Percentiles rank a stretch among this genome's conserved stretches.
phyloP scores from a whole-genome alignment of 1,139 yeast species.

The Saccharomyces hybrid region DNA sequence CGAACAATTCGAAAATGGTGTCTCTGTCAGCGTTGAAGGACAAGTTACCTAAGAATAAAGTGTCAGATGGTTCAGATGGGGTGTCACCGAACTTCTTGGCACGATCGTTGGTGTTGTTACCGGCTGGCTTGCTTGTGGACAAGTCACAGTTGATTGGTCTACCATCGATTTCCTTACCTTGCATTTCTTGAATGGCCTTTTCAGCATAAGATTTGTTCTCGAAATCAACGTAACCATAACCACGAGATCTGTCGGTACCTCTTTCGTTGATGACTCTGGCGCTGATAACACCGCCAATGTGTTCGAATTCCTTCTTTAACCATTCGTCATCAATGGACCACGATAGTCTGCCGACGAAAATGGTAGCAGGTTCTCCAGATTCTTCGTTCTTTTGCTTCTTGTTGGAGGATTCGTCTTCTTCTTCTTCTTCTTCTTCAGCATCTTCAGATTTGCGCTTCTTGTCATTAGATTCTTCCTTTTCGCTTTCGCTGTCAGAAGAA shows the following conservation, averaged over 20 bases:
- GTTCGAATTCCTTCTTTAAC: too few species aligned
- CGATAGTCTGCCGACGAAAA: too few species aligned
- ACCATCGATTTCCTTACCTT: slow-evolving; percentile 94
- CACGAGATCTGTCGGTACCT: slow-evolving; percentile 88
- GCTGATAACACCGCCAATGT: slow-evolving; percentile 65
- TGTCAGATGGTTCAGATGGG: slow-evolving; percentile 87
- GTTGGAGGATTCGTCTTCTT: too few species aligned
- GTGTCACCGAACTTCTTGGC: slow-evolving; percentile 86
- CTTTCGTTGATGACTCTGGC: slow-evolving; percentile 95
- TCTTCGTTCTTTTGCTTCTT: too few species aligned
- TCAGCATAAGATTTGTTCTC: slow-evolving; percentile 70
- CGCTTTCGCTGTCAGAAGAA: slow-evolving; percentile 14
- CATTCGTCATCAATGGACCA: too few species aligned
- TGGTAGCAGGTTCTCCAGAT: too few species aligned
- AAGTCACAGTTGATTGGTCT: slow-evolving; percentile 91
- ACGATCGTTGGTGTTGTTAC: slow-evolving; percentile 44
- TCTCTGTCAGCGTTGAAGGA: slow-evolving; percentile 86
- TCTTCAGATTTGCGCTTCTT: slow-evolving; percentile 37
- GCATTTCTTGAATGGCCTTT: slow-evolving; percentile 75
- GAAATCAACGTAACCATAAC: slow-evolving; percentile 97
- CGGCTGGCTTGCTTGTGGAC: slow-evolving; percentile 64
- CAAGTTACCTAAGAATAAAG: slow-evolving; percentile 91
- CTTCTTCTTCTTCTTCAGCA: slow-evolving; percentile 13
- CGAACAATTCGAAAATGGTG: slow-evolving; percentile 60
- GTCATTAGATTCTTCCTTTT: slow-evolving; percentile 15